Base-by-base conservation (phyloP, 192 early-diverging fungal genomes). In the Backusella morwellensis region DNA sequence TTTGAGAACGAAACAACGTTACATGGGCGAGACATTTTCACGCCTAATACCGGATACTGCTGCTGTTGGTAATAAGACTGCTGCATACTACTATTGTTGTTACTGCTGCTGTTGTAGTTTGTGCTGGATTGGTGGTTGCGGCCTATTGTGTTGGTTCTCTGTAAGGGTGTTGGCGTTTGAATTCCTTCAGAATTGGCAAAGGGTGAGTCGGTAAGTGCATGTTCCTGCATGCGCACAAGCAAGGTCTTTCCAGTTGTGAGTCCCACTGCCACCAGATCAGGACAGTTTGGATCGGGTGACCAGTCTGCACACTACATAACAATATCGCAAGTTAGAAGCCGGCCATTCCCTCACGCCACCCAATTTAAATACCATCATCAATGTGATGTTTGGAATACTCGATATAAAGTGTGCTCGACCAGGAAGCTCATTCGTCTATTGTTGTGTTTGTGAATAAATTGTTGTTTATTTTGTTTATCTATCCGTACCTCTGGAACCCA, bases 1-100 rank as follows among this genome's bases (percentile, higher is more conserved):
- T 90, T 84, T 38, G 87, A 93, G 78, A 94, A 95, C 12, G 89
- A 78, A 5, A 95, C 92, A 41, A 90, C 86, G 79, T 92, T 93
- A 75, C 93, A 94, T 0, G 91, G 83, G 47, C 93, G 83, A 12
- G 86, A 83, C 75, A 88, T 86, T 23, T 82, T 83, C 15, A 82
- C 84, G 47, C 78, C 81, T n/a, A 91, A 77, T 4, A 75, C 74
- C 21, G 84, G 83, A 75, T 88, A 87, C 1, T 80, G 76, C 17
- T 72, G 41, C 19, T 78, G 72, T 21, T 73, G 74, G 17, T 44
- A 40, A 35, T 44, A 67, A 6, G 41, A 35, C 35, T 72, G 70
- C 23, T 44, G 40, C 4, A 17, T 23, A 15, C 35, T 17, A 34
- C 29, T 50, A 29, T 3, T 72, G 41, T 14, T 23, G 23, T 26